Percentiles rank a stretch among this genome's conserved stretches.
Conservation (phyloP, 2,329 filamentous ascomycete genomes). For the Alternaria triticina region DNA sequence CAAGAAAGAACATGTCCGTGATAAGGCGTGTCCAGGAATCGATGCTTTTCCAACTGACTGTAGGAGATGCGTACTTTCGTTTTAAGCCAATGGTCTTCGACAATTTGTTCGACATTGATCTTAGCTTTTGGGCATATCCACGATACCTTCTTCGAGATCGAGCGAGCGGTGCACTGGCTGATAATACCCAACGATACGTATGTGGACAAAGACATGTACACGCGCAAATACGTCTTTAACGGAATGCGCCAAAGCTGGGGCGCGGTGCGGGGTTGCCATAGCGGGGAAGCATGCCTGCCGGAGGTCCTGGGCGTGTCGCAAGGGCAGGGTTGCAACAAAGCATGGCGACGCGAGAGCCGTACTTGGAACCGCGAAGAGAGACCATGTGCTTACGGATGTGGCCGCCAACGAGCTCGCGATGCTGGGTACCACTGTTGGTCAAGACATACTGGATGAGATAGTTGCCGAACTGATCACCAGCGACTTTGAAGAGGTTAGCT, state of each 20-base stretch:
- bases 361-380: conserved; percentile 96
- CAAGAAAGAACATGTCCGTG: conserved; percentile 38
- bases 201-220: conserved; percentile 25
- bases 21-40: conserved; percentile 32
- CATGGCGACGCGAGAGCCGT: conserved; percentile 97
- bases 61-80: conserved; percentile 34
- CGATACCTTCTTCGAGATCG: conserved; percentile 42
- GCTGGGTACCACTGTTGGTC: conserved; percentile 83
- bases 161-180: conserved; percentile 35
- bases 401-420: conserved; percentile 88
- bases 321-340: conserved; percentile 95
- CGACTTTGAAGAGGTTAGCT: conserved; percentile 60
- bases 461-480: conserved; percentile 98
- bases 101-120: conserved; percentile 41
- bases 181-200: conserved; percentile 39
- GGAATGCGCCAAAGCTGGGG: conserved; percentile 39
- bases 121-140: conserved; percentile 41
- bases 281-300: conserved; percentile 63
- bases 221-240: conserved; percentile 21
- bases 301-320: conserved; percentile 86
- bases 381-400: conserved; percentile 99
- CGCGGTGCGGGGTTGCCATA: conserved; percentile 39
- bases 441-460: conserved; percentile 98
- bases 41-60: conserved; percentile 32
- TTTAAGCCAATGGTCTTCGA: conserved; percentile 39